Evolutionary conservation across 495 filamentous ascomycete species (phyloP).

Genomic region (Hyaloscypha variabilis): DNA sequence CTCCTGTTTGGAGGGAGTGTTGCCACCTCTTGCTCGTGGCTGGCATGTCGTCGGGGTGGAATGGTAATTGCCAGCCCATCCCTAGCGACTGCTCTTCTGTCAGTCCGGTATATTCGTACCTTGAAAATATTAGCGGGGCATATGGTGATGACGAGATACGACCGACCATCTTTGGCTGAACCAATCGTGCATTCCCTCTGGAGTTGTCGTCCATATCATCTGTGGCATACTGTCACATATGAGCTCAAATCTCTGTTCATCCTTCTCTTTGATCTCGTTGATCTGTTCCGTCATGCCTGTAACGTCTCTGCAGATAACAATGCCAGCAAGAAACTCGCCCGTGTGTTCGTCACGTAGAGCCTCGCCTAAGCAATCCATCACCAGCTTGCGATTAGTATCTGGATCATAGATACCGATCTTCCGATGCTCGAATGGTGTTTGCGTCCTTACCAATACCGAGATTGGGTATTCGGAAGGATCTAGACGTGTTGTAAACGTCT

Average conservation of each 20-base stretch:
- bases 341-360: slow-evolving; percentile 58
- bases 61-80: slow-evolving; percentile 41
- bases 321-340: slow-evolving; percentile 67
- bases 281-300: slow-evolving; percentile 60
- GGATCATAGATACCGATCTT: slow-evolving; percentile 63
- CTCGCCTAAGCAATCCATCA: slow-evolving; percentile 64
- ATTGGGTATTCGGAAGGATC: slow-evolving; percentile 62
- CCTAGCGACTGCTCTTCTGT: slow-evolving; percentile 52
- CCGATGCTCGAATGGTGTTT: slow-evolving; percentile 52
- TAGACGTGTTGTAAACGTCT: slow-evolving; percentile 62
- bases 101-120: slow-evolving; percentile 69
- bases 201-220: slow-evolving; percentile 66
- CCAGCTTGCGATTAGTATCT: slow-evolving; percentile 42
- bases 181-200: slow-evolving; percentile 65
- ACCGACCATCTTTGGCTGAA: slow-evolving; percentile 62
- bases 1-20: slow-evolving; percentile 62
- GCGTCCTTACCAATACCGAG: slow-evolving; percentile 54
- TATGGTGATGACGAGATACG: neutral
- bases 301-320: slow-evolving; percentile 67
- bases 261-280: slow-evolving; percentile 59
- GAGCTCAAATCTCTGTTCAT: slow-evolving; percentile 65
- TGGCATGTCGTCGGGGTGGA: slow-evolving; percentile 61
- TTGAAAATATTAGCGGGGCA: slow-evolving; percentile 5
- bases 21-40: slow-evolving; percentile 52
- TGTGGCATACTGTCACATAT: slow-evolving; percentile 75